Percentiles rank a stretch among this genome's conserved stretches.
These are phyloP conservation scores for Trichoderma breve DNA, from an alignment of 2,329 filamentous ascomycete species.

Conservation along the genomic window DNA sequence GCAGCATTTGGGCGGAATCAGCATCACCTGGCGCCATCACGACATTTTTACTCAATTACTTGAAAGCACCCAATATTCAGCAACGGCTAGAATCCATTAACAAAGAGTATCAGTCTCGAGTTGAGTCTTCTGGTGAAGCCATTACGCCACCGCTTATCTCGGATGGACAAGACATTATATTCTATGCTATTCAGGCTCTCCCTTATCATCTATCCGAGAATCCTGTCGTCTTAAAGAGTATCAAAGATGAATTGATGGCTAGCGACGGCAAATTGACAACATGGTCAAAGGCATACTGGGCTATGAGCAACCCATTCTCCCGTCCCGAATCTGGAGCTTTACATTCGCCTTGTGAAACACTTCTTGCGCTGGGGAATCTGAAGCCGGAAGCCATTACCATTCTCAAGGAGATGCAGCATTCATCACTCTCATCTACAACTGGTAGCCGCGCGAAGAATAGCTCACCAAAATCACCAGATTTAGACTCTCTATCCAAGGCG, in stretches of 20 bases:
- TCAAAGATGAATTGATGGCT: neutral
- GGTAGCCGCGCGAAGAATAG: neutral
- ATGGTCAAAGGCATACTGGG: neutral
- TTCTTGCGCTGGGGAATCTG: neutral
- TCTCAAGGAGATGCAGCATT: neutral
- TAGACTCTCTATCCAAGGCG: neutral
- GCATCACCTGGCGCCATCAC: neutral
- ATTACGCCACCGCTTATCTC: neutral
- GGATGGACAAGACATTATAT: neutral
- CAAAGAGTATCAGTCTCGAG: neutral
- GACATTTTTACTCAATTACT: neutral
- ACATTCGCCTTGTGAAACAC: neutral
- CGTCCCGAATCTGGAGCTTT: neutral
- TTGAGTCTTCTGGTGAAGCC: neutral
- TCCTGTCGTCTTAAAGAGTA: neutral
- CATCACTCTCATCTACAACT: neutral
- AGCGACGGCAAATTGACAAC: neutral
- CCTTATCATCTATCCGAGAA: neutral
- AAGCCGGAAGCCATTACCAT: neutral
- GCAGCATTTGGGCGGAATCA: neutral
- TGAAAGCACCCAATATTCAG: neutral
- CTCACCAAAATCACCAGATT: neutral
- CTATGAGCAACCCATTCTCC: neutral
- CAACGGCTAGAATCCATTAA: neutral
- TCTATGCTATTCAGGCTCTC: neutral